Percentiles rank a stretch among this genome's conserved stretches.
Conservation (phyloP, 2,329 filamentous ascomycete genomes). For the Penicillium sp. region DNA sequence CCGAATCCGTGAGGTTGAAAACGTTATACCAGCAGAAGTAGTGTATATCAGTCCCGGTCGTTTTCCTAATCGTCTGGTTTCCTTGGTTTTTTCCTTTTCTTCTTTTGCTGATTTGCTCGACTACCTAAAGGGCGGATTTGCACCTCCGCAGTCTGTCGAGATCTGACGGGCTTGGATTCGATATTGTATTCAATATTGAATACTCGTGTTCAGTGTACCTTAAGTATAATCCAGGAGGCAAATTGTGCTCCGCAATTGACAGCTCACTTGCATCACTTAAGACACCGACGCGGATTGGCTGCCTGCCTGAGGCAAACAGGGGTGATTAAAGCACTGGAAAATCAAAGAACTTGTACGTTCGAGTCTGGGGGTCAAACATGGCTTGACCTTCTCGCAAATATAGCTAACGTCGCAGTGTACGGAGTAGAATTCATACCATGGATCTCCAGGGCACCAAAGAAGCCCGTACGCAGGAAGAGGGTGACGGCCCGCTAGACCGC, state of each 20-base stretch:
- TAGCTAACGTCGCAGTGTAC: background rate
- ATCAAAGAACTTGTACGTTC: slow-evolving; percentile 10
- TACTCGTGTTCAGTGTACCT: no score
- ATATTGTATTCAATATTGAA: no score
- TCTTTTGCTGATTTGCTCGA: slow-evolving; percentile 7
- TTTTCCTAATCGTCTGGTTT: slow-evolving; percentile 20
- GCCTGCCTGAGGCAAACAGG: slow-evolving; percentile 27
- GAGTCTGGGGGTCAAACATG: background rate
- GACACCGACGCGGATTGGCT: slow-evolving; percentile 22
- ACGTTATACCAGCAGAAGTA: slow-evolving; percentile 9
- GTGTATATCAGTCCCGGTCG: slow-evolving; percentile 15
- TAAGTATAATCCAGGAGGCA: slow-evolving; percentile 21
- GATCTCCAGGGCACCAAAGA: slow-evolving; percentile 41
- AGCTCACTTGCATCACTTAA: slow-evolving; percentile 28
- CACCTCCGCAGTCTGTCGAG: background rate
- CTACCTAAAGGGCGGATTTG: background rate
- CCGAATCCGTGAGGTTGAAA: slow-evolving; percentile 23
- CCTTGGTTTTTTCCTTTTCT: slow-evolving; percentile 13
- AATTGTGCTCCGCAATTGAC: slow-evolving; percentile 23
- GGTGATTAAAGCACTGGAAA: slow-evolving; percentile 6
- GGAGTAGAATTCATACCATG: slow-evolving; percentile 23
- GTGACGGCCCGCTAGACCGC: slow-evolving; percentile 34
- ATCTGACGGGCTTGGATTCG: background rate
- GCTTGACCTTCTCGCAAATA: background rate
- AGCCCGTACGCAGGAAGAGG: slow-evolving; percentile 36